Evolutionary conservation across 176 grass and related monocot genomes (phyloP).

Genomic region (Pontederia crassipes): DNA sequence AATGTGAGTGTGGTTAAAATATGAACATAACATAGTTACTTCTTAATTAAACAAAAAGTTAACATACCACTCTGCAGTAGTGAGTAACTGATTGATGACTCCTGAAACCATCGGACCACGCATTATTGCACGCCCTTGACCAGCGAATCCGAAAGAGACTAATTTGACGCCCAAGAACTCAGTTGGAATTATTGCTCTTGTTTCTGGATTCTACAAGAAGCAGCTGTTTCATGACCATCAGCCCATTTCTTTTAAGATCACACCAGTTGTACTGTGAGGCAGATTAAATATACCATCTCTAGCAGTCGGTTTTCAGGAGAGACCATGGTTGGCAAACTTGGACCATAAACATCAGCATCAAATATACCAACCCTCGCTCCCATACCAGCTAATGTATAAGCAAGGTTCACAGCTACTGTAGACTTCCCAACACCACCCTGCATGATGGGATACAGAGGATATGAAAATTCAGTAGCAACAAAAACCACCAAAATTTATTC

Average conservation of each 20-base stretch:
- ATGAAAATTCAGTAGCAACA: too few relatives aligned
- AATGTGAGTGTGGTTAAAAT: too few relatives aligned
- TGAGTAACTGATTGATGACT: slow-evolving; percentile 89
- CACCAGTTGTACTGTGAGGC: slow-evolving; percentile 22
- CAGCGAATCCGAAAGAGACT: slow-evolving; percentile 95
- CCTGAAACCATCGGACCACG: slow-evolving; percentile 97
- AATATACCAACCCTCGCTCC: slow-evolving; percentile 96
- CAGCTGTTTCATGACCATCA: slow-evolving; percentile 92
- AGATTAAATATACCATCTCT: slow-evolving; percentile 64
- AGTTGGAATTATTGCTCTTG: slow-evolving; percentile 54
- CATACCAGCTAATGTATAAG: slow-evolving; percentile 86
- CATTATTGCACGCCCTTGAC: slow-evolving; percentile 96
- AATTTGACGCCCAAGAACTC: slow-evolving; percentile 92
- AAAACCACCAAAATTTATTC: too few relatives aligned
- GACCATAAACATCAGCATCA: slow-evolving; percentile 88
- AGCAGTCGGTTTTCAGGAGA: slow-evolving; percentile 80
- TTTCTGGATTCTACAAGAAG: slow-evolving; percentile 87
- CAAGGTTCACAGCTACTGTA: slow-evolving; percentile 89
- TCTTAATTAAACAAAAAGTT: neutral
- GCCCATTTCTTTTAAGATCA: slow-evolving; percentile 31
- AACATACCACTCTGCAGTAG: slow-evolving; percentile 82
- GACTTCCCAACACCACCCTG: slow-evolving; percentile 98
- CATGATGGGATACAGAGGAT: neutral
- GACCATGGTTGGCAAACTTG: slow-evolving; percentile 97
- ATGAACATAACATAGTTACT: neutral